A percentile compares a stretch with the other conserved stretches of the same genome.
Evolutionary conservation across 1,284 basidiomycete species (phyloP).

Genomic region (Schizopora paradoxa): DNA sequence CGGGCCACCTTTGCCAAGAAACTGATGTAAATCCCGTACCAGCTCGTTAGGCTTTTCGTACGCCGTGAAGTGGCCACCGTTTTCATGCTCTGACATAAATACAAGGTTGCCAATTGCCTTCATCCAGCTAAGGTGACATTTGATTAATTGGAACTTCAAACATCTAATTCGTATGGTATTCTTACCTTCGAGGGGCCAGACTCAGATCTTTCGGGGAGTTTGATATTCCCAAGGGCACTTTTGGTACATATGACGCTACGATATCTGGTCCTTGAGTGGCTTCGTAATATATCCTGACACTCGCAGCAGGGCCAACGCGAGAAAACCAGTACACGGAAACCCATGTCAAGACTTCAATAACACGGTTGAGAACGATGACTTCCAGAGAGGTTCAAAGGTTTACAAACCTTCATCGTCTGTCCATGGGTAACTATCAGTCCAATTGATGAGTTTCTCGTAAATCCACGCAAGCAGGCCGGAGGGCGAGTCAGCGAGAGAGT

Average conservation of each 20-base stretch:
- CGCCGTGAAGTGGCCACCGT: slow-evolving; percentile 23
- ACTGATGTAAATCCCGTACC: slow-evolving; percentile 19
- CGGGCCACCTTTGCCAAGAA: slow-evolving; percentile 22
- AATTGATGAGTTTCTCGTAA: slow-evolving; percentile 50
- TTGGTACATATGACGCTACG: slow-evolving; percentile 18
- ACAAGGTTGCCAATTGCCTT: slow-evolving; percentile 18
- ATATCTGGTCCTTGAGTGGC: neutral
- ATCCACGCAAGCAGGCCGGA: slow-evolving; percentile 54
- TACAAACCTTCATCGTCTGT: slow-evolving; percentile 42
- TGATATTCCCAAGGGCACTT: slow-evolving; percentile 42
- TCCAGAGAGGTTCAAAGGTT: neutral
- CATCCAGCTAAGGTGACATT: slow-evolving; percentile 11
- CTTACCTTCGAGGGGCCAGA: slow-evolving; percentile 35
- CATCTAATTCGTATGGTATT: slow-evolving; percentile 5
- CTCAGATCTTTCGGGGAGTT: slow-evolving; percentile 44
- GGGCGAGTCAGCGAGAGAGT: slow-evolving; percentile 51
- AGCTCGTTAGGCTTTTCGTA: slow-evolving; percentile 20
- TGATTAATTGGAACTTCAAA: neutral
- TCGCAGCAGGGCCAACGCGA: slow-evolving; percentile 46
- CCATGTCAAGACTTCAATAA: slow-evolving; percentile 49
- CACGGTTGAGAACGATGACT: neutral
- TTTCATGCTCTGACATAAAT: slow-evolving; percentile 17
- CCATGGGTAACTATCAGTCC: slow-evolving; percentile 49
- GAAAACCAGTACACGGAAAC: slow-evolving; percentile 58
- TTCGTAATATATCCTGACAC: slow-evolving; percentile 52